Evolutionary conservation across 306 rosid species (phyloP), one percentile per base, ranked within the genome.

Genomic region (Lathyrus sativus): DNA sequence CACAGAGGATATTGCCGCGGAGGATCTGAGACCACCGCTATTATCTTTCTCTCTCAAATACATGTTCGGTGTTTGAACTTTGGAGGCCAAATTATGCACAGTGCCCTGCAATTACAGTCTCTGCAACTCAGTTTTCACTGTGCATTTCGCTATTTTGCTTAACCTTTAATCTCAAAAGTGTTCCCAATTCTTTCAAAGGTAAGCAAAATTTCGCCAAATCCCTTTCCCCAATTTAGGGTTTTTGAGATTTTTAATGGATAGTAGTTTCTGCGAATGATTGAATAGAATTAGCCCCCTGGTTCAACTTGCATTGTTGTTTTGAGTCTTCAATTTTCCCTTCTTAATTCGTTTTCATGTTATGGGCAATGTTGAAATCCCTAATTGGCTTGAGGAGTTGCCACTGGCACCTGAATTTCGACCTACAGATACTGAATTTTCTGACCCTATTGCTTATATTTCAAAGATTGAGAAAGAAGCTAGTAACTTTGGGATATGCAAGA

Each of bases 371-470:
- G 97, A 93, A 76, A 86, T 85, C 76, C 97, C 97, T 62, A 82
- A 82, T 76, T 93, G 99, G 99, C 84, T 90, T 3, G 49, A 88
- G 77, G 80, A 74, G 82, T 76, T 93, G 88, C 96, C 97, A n/a
- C 82, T 81, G 80, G 99, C 99, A 18, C 99, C 96, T 2, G 95
- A 84, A 79, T 95, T 95, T 84, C 89, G 86, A 48, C 99, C 99
- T 33, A 95, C 99, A 0, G 97, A 90, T 53, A 90, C 97, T 2
- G 99, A 93, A 80, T 95, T 95, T 26, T 82, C 89, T 2, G 99
- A 90, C 97, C 99, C 99, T 9, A 85, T 95, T 85, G 95, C 97
- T 72, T 95, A 90, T 73, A 90, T 95, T 77, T 90, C 99, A 18
- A 95, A 90, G 84, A 95, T 95, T 74, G 99, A 95, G 83, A 88